A percentile compares a stretch with the other conserved stretches of the same genome.
phyloP scores from a whole-genome alignment of 2,329 filamentous ascomycete genomes.

The Calonectria henricotiae region DNA sequence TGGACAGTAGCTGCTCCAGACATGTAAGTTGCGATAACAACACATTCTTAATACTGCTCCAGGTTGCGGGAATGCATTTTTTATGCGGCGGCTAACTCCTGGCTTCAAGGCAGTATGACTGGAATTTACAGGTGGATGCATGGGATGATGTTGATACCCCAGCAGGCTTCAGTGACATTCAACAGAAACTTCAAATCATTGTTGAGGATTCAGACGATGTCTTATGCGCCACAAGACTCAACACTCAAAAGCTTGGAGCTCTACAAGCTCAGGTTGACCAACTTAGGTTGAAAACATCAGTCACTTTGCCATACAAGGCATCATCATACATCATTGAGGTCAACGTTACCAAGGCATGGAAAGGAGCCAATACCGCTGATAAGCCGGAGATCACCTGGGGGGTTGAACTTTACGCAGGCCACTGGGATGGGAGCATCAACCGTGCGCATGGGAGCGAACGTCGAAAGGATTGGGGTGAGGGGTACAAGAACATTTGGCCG shows the following conservation, averaged over 20 bases:
- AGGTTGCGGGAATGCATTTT: background rate
- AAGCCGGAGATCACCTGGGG: constrained; percentile 53
- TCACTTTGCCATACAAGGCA: constrained; percentile 53
- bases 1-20: constrained; percentile 59
- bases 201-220: constrained; percentile 13
- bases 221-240: constrained; percentile 41
- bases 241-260: constrained; percentile 32
- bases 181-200: constrained; percentile 47
- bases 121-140: constrained; percentile 56
- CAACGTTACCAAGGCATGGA: constrained; percentile 53
- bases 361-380: constrained; percentile 37
- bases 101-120: constrained; percentile 55
- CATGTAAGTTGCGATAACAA: constrained; percentile 50
- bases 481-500: constrained; percentile 55
- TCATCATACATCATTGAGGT: constrained; percentile 57
- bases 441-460: constrained; percentile 45
- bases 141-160: constrained; percentile 46
- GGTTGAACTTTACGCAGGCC: constrained; percentile 55
- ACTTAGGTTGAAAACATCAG: constrained; percentile 52
- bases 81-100: constrained; percentile 32
- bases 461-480: constrained; percentile 55
- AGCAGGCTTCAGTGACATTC: constrained; percentile 41
- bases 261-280: constrained; percentile 38
- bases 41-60: background rate
- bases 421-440: constrained; percentile 60